Evolutionary conservation across 2,329 filamentous ascomycete genomes (phyloP), one percentile per base, ranked within the genome.

Genomic region (Pseudogymnoascus verrucosus): DNA sequence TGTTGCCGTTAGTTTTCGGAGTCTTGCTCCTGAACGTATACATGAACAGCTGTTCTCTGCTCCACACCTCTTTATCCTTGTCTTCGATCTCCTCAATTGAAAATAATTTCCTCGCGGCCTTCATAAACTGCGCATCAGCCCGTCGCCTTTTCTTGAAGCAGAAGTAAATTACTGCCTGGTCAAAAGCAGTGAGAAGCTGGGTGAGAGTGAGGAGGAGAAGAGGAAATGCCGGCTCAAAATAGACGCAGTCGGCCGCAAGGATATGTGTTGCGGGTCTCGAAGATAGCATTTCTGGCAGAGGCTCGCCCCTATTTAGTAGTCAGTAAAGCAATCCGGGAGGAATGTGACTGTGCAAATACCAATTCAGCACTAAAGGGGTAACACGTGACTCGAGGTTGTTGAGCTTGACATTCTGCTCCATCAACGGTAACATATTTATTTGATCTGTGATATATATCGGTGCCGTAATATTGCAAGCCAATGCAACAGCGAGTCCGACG

Each of bases 171-270:
- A 82, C 78, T 10, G 84, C 82, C 47, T 79, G 75, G 21, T 89
- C 88, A 74, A 88, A 92, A 47, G 92, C 82, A 14, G 84, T 82
- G 67, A 96, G 80, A 59, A 97, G 80, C 67, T 90, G 86, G 65
- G 84, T 79, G 68, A 98, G 78, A 5, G 93, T 98, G 67, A 86
- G 78, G 72, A 95, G 83, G 57, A 99, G 82, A 36, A 97, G 80
- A 31, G 93, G 93, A 72, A 98, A 98, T 1, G 95, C 91, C 2
- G 93, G 92, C 76, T 98, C 95, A 75, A 96, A 96, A 79, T 98
- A 99, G 60, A 96, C 92, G 76, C 93, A 98, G 75, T 98, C 95
- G 42, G 93, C 93, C 3, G 95, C 95, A n/a, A 98, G 82, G 63
- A 99, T 87, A 63, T 96, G 80, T 70, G 93, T 86, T 16, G 92